phyloP scores from a whole-genome alignment of 768 basidiomycete genomes.

The Nidularia pulvinata region DNA sequence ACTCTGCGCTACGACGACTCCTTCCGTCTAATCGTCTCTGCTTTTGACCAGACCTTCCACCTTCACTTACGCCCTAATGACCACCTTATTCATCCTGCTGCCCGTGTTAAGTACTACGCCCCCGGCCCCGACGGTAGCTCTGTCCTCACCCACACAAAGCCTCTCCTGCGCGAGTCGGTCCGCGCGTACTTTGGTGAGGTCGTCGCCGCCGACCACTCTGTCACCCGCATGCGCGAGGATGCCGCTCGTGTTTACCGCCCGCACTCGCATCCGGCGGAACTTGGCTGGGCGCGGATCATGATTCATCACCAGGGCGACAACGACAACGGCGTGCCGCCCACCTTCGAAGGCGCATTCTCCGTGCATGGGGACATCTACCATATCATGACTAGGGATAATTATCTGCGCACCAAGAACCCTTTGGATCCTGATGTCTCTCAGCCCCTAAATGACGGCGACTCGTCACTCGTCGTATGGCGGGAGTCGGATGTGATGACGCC shows the following conservation, averaged over 20 bases:
- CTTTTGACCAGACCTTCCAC: conserved; percentile 64
- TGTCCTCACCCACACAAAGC: conserved; percentile 50
- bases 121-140: conserved; percentile 47
- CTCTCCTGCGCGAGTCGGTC: conserved; percentile 63
- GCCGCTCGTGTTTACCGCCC: conserved; percentile 47
- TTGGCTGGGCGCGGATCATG: conserved; percentile 82
- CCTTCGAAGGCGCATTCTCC: conserved; percentile 79
- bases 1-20: conserved; percentile 67
- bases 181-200: conserved; percentile 79
- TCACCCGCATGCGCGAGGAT: conserved; percentile 60
- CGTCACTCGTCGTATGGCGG: conserved; percentile 69
- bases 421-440: conserved; percentile 51
- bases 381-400: conserved; percentile 70
- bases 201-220: conserved; percentile 52
- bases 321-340: conserved; percentile 42
- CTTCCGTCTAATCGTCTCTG: conserved; percentile 67
- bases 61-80: conserved; percentile 80
- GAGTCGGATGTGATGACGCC: conserved; percentile 66
- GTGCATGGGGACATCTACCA: conserved; percentile 68
- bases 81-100: conserved; percentile 77
- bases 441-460: conserved; percentile 40
- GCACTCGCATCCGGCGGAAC: conserved; percentile 39
- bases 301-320: conserved; percentile 64
- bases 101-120: conserved; percentile 68
- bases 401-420: conserved; percentile 57